phyloP scores from a whole-genome alignment of 257 asterid genomes.

The Osmanthus fragrans region DNA sequence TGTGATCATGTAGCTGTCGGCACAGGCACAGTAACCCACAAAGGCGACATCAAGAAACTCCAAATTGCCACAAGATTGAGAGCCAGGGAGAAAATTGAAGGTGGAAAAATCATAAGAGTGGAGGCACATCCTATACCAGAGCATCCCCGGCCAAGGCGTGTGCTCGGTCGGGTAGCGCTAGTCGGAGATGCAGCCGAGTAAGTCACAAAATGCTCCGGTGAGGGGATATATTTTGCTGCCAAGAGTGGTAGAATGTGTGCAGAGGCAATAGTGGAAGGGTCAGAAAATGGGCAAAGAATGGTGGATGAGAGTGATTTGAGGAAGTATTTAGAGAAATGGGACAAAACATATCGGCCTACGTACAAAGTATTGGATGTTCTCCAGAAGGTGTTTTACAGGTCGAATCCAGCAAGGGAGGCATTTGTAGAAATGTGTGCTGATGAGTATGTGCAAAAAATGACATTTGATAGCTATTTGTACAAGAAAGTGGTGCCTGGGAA shows the following conservation, averaged over 20 bases:
- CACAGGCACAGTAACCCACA: slow-evolving; percentile 91
- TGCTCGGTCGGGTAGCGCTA: slow-evolving; percentile 68
- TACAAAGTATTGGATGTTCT: slow-evolving; percentile 77
- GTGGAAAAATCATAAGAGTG: slow-evolving; percentile 77
- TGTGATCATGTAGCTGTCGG: slow-evolving; percentile 98
- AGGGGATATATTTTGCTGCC: slow-evolving; percentile 88
- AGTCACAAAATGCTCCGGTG: slow-evolving; percentile 89
- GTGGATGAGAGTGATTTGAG: slow-evolving; percentile 78
- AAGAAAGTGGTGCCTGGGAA: slow-evolving; percentile 85
- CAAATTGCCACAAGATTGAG: slow-evolving; percentile 76
- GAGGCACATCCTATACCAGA: slow-evolving; percentile 95
- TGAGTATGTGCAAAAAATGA: slow-evolving; percentile 94
- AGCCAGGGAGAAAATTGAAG: slow-evolving; percentile 74
- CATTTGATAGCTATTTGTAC: slow-evolving; percentile 86
- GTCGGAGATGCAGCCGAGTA: slow-evolving; percentile 95
- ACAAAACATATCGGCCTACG: slow-evolving; percentile 87
- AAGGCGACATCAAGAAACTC: slow-evolving; percentile 77
- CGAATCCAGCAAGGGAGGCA: slow-evolving; percentile 90
- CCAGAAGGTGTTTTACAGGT: slow-evolving; percentile 88
- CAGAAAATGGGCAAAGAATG: slow-evolving; percentile 81
- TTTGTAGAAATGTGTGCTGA: slow-evolving; percentile 92
- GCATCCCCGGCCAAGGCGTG: slow-evolving; percentile 77
- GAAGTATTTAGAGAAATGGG: slow-evolving; percentile 85
- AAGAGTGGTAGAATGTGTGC: slow-evolving; percentile 95
- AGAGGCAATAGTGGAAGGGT: slow-evolving; percentile 85